These are phyloP conservation scores for Cyberlindnera nakhonratchasimensis DNA, from an alignment of 805 yeast genomes.

Conservation along the genomic window DNA sequence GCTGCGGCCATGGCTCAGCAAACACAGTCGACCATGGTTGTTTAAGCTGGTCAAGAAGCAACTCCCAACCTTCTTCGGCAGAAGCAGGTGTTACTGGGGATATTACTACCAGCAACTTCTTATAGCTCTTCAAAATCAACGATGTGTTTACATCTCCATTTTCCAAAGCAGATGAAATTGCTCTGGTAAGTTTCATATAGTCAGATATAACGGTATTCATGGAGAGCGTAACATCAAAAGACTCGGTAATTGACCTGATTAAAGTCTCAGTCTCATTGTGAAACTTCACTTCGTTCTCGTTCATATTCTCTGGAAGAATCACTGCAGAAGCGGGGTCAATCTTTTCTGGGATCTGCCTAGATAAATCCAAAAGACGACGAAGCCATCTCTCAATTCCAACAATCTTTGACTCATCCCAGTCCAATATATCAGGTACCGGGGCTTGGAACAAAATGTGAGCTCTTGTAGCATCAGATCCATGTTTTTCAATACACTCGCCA, in stretches of 20 bases:
- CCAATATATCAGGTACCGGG: slow-evolving; percentile 73
- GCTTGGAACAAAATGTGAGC: slow-evolving; percentile 94
- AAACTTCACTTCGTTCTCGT: slow-evolving; percentile 47
- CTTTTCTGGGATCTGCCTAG: slow-evolving; percentile 18
- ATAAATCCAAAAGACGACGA: slow-evolving; percentile 43
- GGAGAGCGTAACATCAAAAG: slow-evolving; percentile 56
- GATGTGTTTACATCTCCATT: slow-evolving; percentile 34
- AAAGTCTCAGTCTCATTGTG: slow-evolving; percentile 55
- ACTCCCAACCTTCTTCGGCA: slow-evolving; percentile 80
- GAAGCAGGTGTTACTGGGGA: slow-evolving; percentile 81
- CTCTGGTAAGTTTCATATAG: slow-evolving; percentile 77
- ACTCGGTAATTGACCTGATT: slow-evolving; percentile 48
- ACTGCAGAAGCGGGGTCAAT: background rate
- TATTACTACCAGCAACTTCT: slow-evolving; percentile 56
- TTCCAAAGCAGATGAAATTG: slow-evolving; percentile 39
- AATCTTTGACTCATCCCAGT: slow-evolving; percentile 89
- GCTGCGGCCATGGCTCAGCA: slow-evolving; percentile 61
- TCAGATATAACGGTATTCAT: slow-evolving; percentile 87
- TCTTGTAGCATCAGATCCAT: slow-evolving; percentile 93
- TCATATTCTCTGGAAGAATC: slow-evolving; percentile 14
- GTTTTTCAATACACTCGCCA: slow-evolving; percentile 59
- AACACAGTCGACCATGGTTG: slow-evolving; percentile 49
- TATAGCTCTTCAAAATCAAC: slow-evolving; percentile 46
- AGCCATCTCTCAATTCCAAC: slow-evolving; percentile 89
- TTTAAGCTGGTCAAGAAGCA: slow-evolving; percentile 27